Conservation (phyloP, 2,329 filamentous ascomycete species). For the Blastomyces emzantsi region DNA sequence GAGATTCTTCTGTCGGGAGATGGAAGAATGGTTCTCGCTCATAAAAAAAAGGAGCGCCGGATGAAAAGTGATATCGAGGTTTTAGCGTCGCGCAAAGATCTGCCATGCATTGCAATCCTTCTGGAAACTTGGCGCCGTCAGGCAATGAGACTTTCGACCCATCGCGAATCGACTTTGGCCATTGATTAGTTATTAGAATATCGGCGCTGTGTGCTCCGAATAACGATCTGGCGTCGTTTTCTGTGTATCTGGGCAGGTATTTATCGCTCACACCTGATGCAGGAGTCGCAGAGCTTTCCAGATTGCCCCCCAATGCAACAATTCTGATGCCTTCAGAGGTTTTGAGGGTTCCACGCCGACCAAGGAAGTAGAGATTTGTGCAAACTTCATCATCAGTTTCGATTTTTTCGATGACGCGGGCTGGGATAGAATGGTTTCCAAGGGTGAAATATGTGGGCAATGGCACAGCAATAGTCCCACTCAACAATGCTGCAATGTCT, state of each 20-base stretch:
- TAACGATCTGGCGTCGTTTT: constrained; percentile 65
- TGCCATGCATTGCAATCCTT: constrained; percentile 58
- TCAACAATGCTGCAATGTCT: constrained; percentile 56
- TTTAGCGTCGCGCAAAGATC: constrained; percentile 71
- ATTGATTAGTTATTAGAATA: constrained; percentile 76
- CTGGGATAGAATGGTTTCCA: constrained; percentile 62
- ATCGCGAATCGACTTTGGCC: constrained; percentile 65
- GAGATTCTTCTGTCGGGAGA: constrained; percentile 42
- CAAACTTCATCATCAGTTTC: constrained; percentile 66
- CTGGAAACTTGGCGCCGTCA: constrained; percentile 43
- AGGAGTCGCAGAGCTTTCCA: constrained; percentile 45
- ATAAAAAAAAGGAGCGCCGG: constrained; percentile 63
- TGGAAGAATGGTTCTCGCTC: constrained; percentile 93
- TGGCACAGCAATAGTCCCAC: constrained; percentile 63
- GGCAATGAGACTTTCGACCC: constrained; percentile 58
- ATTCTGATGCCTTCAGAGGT: constrained; percentile 84
- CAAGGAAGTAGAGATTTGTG: constrained; percentile 83
- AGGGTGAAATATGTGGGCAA: constrained; percentile 88
- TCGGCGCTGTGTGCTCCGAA: constrained; percentile 70
- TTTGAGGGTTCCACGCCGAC: constrained; percentile 77
- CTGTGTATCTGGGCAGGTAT: constrained; percentile 67
- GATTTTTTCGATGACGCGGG: constrained; percentile 61
- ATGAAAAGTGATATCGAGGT: constrained; percentile 84
- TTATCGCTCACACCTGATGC: constrained; percentile 47
- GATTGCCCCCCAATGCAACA: constrained; percentile 69